Percentiles rank a stretch among this genome's conserved stretches.
phyloP scores from a whole-genome alignment of 805 yeast genomes.

The Spathaspora arborariae region DNA sequence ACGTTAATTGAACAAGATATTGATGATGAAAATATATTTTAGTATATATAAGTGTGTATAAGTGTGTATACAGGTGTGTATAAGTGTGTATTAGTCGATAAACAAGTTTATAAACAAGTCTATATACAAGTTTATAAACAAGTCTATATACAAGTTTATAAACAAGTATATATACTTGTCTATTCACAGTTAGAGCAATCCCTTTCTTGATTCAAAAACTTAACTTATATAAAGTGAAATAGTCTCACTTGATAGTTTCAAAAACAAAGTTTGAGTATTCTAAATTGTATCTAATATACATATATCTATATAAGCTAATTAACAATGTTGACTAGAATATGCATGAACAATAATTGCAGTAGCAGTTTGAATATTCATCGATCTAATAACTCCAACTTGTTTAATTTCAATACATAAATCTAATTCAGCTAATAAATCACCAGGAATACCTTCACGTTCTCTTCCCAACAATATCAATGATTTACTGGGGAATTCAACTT shows the following conservation, averaged over 20 bases:
- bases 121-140: no score
- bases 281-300: not conserved
- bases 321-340: constrained; percentile 68
- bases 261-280: no score
- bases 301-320: constrained; percentile 1
- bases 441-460: constrained; percentile 91
- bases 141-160: no score
- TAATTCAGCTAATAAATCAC: constrained; percentile 72
- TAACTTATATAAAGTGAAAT: no score
- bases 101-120: no score
- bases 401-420: constrained; percentile 88
- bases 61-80: no score
- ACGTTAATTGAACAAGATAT: constrained; percentile 39
- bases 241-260: no score
- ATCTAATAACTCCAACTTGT: constrained; percentile 87
- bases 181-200: no score
- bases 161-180: no score
- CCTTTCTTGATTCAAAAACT: no score
- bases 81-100: no score
- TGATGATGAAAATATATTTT: constrained; percentile 28
- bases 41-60: no score
- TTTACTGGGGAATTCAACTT: constrained; percentile 71
- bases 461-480: constrained; percentile 77
- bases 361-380: constrained; percentile 97
- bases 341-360: constrained; percentile 93